Evolutionary conservation across 106 monocot genomes (phyloP), one percentile per base, ranked within the genome.

Genomic region (Acanthochlamys bracteata): DNA sequence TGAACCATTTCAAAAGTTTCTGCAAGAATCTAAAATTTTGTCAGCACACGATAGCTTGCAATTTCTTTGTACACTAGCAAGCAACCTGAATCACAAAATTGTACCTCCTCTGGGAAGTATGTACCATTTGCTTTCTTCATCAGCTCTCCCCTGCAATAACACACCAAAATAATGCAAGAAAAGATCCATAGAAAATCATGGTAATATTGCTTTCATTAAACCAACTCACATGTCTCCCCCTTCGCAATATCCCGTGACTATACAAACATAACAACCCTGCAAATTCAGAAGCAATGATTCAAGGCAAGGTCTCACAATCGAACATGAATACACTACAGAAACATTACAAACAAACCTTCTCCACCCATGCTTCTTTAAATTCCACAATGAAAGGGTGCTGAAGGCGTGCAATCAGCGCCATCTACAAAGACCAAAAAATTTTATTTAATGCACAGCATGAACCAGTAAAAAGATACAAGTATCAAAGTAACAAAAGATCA

Each of bases 301-400:
- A 4, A 7, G 20, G 22, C 0, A 26, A n/a, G n/a, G 53, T 27
- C 14, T 25, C 7, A 51, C 17, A 53, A 53, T 4, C 17, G 58
- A 25, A 47, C 43, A 69, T n/a, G 7, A 14, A 63, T 23, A n/a
- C n/a, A n/a, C n/a, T n/a, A n/a, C 22, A 33, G 17, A 23, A 21
- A 8, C 56, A 59, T 58, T 21, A 24, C 14, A 24, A 60, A 7
- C 57, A 57, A 58, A 98, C 96, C 96, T 98, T 98, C 69, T 98
- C 96, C 42, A 98, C 96, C 91, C 96, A 98, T 63, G 96, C 91
- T 76, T 98, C 96, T 76, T 98, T 98, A 76, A 83, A 98, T 70
- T 98, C 96, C 0, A 98, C 96, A 47, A 96, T 85, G 60, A 78
- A 98, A 60, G 88, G 91, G 82, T 98, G 91, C 59, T 91, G 87